Evolutionary conservation across 1,284 basidiomycete species (phyloP).

Genomic region (Cutaneotrichosporon sp.): DNA sequence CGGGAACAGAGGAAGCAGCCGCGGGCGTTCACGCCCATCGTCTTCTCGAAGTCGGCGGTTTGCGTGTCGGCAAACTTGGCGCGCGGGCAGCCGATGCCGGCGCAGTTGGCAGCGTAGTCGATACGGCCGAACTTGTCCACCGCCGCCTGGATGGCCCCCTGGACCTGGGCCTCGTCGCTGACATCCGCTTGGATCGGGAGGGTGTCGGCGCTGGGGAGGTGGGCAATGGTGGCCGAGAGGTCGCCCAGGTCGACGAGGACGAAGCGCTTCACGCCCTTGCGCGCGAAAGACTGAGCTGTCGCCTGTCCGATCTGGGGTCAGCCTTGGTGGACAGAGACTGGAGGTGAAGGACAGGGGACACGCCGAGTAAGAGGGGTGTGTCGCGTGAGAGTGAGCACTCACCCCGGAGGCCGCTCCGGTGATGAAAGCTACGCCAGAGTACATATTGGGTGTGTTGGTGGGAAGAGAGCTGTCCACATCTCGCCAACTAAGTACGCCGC

Average conservation of each 20-base stretch:
- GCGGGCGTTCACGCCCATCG: conserved; percentile 4
- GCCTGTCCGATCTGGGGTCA: conserved; percentile 14
- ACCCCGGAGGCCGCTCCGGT: conserved; percentile 24
- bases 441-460: too few species aligned
- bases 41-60: conserved; percentile 1
- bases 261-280: conserved; percentile 7
- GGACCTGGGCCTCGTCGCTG: conserved; percentile 17
- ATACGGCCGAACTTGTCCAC: conserved; percentile 32
- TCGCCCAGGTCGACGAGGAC: conserved; percentile 8
- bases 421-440: conserved; percentile 23
- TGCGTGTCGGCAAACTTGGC: not conserved
- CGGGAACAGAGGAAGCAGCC: conserved; percentile 24
- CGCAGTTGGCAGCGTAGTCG: conserved; percentile 42
- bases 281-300: conserved; percentile 7
- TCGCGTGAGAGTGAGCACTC: too few species aligned
- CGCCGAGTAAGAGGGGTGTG: too few species aligned
- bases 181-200: conserved; percentile 20
- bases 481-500: too few species aligned
- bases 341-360: too few species aligned
- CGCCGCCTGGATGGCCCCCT: conserved; percentile 8
- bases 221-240: not conserved
- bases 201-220: not conserved
- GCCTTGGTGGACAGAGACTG: not conserved
- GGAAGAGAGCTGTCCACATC: too few species aligned
- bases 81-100: conserved; percentile 20